Conservation (phyloP, 352 stramenopile species). For the Globisporangium abappressorium region DNA sequence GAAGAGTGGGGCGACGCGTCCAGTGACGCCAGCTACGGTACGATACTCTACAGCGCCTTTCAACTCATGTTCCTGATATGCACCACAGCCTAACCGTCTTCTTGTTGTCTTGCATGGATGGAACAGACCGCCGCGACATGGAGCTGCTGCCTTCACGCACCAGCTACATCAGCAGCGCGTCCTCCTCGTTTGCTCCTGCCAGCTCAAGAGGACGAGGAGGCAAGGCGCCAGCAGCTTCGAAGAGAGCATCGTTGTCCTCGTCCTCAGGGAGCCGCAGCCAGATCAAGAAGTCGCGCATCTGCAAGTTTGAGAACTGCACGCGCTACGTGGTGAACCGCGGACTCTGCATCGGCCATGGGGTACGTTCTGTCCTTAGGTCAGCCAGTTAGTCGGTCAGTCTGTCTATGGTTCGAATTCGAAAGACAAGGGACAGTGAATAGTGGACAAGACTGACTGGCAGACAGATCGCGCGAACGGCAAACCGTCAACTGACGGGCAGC, state of each 20-base stretch:
- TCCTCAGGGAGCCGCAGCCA: conserved; percentile 4
- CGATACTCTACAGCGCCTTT: not conserved
- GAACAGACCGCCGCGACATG: not conserved
- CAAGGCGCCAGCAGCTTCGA: conserved; percentile 3
- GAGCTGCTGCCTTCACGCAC: not conserved
- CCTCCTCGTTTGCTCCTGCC: not conserved
- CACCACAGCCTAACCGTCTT: not conserved
- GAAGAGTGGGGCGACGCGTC: conserved; percentile 20
- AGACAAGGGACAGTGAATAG: not conserved
- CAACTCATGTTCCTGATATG: too few relatives aligned
- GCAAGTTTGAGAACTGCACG: conserved; percentile 73
- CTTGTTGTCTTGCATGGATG: not conserved
- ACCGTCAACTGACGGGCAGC: not conserved
- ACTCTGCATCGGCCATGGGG: conserved; percentile 71
- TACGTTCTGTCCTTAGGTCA: conserved; percentile 15
- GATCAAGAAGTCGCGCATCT: conserved; percentile 72
- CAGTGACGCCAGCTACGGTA: conserved; percentile 31
- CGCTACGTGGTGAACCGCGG: conserved; percentile 75
- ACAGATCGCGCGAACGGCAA: not conserved
- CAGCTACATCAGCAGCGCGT: not conserved
- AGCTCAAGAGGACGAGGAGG: not conserved
- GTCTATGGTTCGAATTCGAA: not conserved
- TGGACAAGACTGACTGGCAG: not conserved
- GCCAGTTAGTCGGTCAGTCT: not conserved
- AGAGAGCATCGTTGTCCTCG: not conserved